phyloP scores from a whole-genome alignment of 805 yeast genomes.

The Candida arabinofermentans region DNA sequence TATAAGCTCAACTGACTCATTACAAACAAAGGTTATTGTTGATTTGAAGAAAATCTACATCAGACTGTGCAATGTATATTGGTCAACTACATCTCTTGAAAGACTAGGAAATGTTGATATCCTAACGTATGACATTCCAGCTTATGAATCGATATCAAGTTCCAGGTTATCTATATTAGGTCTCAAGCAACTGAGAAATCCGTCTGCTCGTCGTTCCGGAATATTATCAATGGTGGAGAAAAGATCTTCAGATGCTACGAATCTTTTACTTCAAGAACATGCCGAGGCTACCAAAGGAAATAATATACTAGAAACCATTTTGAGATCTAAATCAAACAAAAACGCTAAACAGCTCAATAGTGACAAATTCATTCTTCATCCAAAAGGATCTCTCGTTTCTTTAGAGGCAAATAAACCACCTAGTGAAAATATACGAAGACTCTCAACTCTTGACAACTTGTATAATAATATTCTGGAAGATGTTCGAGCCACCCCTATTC shows the following conservation, averaged over 20 bases:
- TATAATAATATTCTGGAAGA: slow-evolving; percentile 25
- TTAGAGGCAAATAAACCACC: slow-evolving; percentile 11
- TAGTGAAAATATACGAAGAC: slow-evolving; percentile 1
- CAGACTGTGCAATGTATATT: slow-evolving; percentile 29
- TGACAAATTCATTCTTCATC: slow-evolving; percentile 26
- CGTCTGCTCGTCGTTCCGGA: slow-evolving; percentile 38
- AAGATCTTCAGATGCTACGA: slow-evolving; percentile 22
- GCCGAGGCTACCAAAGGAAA: slow-evolving; percentile 8
- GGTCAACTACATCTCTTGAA: slow-evolving; percentile 27
- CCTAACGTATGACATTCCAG: slow-evolving; percentile 17
- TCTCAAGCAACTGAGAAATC: slow-evolving; percentile 34
- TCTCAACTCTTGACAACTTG: slow-evolving; percentile 22
- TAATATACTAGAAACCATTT: slow-evolving; percentile 5
- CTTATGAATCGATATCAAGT: slow-evolving; percentile 26
- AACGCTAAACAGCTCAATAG: background rate
- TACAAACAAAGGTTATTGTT: slow-evolving; percentile 26
- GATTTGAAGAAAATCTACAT: slow-evolving; percentile 33
- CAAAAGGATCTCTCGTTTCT: slow-evolving; percentile 33
- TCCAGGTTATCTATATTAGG: slow-evolving; percentile 36
- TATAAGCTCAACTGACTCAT: slow-evolving; percentile 11
- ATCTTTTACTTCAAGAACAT: slow-evolving; percentile 18
- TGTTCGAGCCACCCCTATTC: slow-evolving; percentile 30
- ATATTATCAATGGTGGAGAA: slow-evolving; percentile 33
- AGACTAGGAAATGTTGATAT: slow-evolving; percentile 18
- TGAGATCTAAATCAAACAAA: background rate